A percentile compares a stretch with the other conserved stretches of the same genome.
phyloP scores from a whole-genome alignment of 1,284 basidiomycete genomes.

The Cryptococcus wingfieldii region DNA sequence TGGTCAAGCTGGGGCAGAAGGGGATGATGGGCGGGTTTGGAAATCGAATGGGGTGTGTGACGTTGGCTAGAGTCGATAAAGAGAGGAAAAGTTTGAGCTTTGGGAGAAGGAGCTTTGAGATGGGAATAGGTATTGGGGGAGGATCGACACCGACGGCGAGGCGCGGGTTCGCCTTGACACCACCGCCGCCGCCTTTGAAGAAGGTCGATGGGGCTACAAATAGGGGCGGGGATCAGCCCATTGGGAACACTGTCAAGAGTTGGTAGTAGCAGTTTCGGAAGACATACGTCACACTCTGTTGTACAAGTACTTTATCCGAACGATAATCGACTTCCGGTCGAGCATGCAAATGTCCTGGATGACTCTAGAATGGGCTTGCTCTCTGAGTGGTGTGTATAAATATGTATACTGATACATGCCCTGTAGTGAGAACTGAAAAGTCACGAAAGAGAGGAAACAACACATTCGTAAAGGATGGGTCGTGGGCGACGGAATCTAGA shows the following conservation, averaged over 20 bases:
- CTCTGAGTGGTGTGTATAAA: not conserved
- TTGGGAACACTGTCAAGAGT: not conserved
- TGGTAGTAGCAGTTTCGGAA: too few species aligned
- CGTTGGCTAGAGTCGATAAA: not conserved
- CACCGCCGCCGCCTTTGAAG: slow-evolving; percentile 7
- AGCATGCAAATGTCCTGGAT: not conserved
- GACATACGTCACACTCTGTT: too few species aligned
- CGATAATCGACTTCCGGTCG: not conserved
- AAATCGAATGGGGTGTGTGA: slow-evolving; percentile 37
- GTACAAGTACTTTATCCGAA: not conserved
- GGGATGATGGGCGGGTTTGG: slow-evolving; percentile 37
- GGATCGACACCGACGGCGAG: not conserved
- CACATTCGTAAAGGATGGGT: not conserved
- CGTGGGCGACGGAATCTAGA: not conserved
- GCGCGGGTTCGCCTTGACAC: slow-evolving; percentile 7
- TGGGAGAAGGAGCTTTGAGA: not conserved
- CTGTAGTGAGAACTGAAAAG: not conserved
- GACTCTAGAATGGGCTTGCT: not conserved
- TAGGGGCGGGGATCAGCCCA: not conserved
- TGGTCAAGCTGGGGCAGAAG: slow-evolving; percentile 4
- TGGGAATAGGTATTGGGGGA: not conserved
- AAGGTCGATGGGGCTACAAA: not conserved
- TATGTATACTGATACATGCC: slow-evolving; percentile 1
- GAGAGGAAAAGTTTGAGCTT: not conserved
- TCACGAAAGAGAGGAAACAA: not conserved